phyloP scores from a whole-genome alignment of 768 basidiomycete species.

The Brasilioporus rufonigricans region DNA sequence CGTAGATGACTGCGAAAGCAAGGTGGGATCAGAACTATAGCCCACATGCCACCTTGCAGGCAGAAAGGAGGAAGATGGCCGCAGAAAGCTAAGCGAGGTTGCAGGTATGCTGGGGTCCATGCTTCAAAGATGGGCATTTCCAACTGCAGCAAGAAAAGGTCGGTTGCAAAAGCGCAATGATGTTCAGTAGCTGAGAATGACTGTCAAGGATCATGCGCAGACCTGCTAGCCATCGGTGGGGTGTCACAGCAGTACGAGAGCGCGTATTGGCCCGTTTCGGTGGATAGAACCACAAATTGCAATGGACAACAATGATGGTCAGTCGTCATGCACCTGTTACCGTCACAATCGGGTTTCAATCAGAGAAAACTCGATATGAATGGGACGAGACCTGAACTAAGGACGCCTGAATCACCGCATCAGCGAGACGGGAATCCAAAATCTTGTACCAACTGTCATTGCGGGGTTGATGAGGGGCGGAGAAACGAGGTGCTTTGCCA shows the following conservation, averaged over 20 bases:
- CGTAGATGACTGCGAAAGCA: constrained; percentile 20
- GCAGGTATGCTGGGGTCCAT: constrained; percentile 19
- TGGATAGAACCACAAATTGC: not conserved
- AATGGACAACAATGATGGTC: constrained; percentile 1
- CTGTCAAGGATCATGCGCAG: constrained; percentile 13
- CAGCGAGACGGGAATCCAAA: constrained; percentile 15
- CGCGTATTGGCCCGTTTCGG: constrained; percentile 1
- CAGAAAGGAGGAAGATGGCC: constrained; percentile 22
- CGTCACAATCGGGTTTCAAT: constrained; percentile 15
- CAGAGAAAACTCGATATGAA: constrained; percentile 20
- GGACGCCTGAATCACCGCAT: constrained; percentile 4
- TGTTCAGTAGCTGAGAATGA: constrained; percentile 4
- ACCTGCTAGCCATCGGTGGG: constrained; percentile 1
- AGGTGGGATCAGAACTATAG: constrained; percentile 19
- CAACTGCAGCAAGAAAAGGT: constrained; percentile 11
- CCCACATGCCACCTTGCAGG: constrained; percentile 28
- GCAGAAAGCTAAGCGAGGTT: constrained; percentile 28
- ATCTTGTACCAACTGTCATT: constrained; percentile 10
- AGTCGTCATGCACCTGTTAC: constrained; percentile 10
- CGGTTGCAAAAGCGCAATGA: constrained; percentile 3
- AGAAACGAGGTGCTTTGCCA: constrained; percentile 13
- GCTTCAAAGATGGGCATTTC: constrained; percentile 17
- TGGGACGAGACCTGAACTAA: constrained; percentile 9
- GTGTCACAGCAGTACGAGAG: not conserved
- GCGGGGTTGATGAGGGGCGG: constrained; percentile 22